Evolutionary conservation across 345 rosid genomes (phyloP).

Genomic region (Arabidopsis suecica): DNA sequence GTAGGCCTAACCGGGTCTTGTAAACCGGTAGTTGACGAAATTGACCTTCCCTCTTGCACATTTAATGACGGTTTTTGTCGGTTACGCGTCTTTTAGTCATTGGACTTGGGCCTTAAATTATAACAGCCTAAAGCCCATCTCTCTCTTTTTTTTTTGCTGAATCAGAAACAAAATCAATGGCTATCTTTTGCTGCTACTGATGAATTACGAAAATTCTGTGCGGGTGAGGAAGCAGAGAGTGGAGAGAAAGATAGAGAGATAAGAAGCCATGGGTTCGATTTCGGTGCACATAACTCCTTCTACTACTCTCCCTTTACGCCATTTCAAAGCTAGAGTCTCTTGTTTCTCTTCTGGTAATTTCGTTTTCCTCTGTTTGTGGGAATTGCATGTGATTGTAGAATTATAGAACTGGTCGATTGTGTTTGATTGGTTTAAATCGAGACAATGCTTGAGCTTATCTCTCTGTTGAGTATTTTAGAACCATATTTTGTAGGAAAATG

Average conservation of each 20-base stretch:
- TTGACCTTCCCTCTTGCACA: conserved; percentile 20
- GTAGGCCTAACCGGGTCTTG: conserved; percentile 17
- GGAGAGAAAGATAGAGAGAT: conserved; percentile 23
- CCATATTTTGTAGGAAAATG: background rate
- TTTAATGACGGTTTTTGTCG: conserved; percentile 40
- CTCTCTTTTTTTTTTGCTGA: background rate
- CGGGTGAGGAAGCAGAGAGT: conserved; percentile 23
- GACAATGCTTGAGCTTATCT: background rate
- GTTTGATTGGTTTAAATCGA: background rate
- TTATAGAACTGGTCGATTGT: background rate
- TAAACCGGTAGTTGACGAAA: conserved; percentile 15
- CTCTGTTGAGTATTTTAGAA: background rate
- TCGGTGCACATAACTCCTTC: conserved; percentile 52
- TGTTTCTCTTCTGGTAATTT: conserved; percentile 62
- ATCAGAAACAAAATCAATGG: conserved; percentile 11
- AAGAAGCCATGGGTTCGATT: conserved; percentile 41
- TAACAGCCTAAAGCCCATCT: background rate
- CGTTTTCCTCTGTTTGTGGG: background rate
- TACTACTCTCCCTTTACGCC: conserved; percentile 49
- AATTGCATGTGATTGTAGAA: conserved; percentile 2
- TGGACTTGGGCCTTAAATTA: background rate
- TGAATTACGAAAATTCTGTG: background rate
- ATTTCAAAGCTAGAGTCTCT: conserved; percentile 46
- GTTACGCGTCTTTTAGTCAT: conserved; percentile 37
- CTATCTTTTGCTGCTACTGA: background rate